Conservation (phyloP, 306 rosid species). For the Prosopis cineraria region DNA sequence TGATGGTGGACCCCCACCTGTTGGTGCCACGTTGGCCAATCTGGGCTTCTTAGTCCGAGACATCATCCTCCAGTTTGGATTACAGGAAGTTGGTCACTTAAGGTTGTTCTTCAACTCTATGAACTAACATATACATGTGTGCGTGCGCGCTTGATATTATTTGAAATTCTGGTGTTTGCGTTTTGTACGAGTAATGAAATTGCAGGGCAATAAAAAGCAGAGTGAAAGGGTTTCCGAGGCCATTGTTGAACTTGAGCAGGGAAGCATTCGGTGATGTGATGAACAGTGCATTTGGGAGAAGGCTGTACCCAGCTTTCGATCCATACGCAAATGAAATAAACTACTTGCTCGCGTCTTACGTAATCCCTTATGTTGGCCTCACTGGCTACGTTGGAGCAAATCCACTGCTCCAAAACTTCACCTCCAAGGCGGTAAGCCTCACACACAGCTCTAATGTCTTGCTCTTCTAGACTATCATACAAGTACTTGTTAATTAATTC, state of each 20-base stretch:
- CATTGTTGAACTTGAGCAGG: constrained; percentile 51
- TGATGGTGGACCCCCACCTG: constrained; percentile 64
- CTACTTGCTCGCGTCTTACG: constrained; percentile 70
- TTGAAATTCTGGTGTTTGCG: neutral
- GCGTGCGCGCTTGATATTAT: too few species aligned
- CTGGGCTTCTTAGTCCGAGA: constrained; percentile 39
- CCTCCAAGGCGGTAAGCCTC: constrained; percentile 49
- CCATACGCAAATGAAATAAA: constrained; percentile 63
- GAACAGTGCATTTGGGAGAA: constrained; percentile 50
- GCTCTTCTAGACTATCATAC: too few species aligned
- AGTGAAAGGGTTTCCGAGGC: constrained; percentile 67
- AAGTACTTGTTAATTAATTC: too few species aligned
- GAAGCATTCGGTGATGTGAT: constrained; percentile 50
- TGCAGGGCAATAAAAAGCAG: constrained; percentile 57
- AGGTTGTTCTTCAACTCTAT: constrained; percentile 43
- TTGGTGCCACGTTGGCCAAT: constrained; percentile 59
- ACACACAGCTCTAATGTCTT: too few species aligned
- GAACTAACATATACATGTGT: too few species aligned
- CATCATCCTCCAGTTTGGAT: constrained; percentile 58
- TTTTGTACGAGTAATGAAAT: too few species aligned
- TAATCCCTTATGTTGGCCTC: constrained; percentile 86
- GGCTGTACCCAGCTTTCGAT: constrained; percentile 63
- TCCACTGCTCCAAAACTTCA: constrained; percentile 46
- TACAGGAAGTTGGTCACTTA: constrained; percentile 79
- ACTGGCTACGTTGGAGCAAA: constrained; percentile 81